Percentiles rank a stretch among this genome's conserved stretches.
phyloP scores from a whole-genome alignment of 2,329 filamentous ascomycete species.

The Diplodia seriata region DNA sequence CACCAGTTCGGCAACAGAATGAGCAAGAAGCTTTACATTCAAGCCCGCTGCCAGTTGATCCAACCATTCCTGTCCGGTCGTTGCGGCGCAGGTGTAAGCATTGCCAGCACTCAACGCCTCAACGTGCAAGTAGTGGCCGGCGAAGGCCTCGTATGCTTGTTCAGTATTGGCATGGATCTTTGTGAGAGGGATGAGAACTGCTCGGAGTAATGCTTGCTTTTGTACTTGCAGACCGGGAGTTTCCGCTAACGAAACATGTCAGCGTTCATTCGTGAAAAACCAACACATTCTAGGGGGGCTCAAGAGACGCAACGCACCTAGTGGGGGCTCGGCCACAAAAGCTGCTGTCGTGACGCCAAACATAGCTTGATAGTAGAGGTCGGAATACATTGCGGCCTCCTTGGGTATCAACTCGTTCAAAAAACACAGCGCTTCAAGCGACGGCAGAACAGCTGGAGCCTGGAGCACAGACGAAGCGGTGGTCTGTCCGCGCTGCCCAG shows the following conservation, averaged over 20 bases:
- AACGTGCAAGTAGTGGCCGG: conserved; percentile 24
- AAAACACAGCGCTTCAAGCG: conserved; percentile 39
- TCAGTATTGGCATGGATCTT: conserved; percentile 41
- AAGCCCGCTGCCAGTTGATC: conserved; percentile 55
- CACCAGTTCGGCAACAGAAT: conserved; percentile 43
- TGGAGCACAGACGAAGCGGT: conserved; percentile 10
- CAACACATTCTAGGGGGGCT: too few species aligned
- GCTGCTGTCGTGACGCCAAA: conserved; percentile 5
- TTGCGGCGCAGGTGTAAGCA: conserved; percentile 44
- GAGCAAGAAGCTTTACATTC: conserved; percentile 57
- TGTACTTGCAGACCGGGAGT: not conserved
- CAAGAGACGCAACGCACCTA: not conserved
- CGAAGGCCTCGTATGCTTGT: conserved; percentile 22
- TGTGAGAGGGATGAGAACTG: conserved; percentile 41
- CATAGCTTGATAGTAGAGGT: conserved; percentile 41
- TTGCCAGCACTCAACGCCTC: conserved; percentile 45
- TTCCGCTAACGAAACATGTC: not conserved
- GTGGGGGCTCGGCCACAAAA: not conserved
- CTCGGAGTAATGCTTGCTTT: conserved; percentile 8
- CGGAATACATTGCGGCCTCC: conserved; percentile 44
- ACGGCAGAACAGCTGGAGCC: conserved; percentile 14
- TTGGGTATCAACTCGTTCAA: conserved; percentile 44
- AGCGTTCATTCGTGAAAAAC: not conserved
- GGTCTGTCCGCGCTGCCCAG: not conserved
- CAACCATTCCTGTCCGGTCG: conserved; percentile 42